These are phyloP conservation scores for Exsudoporus frostii DNA, from an alignment of 768 basidiomycete genomes.

Conservation along the genomic window DNA sequence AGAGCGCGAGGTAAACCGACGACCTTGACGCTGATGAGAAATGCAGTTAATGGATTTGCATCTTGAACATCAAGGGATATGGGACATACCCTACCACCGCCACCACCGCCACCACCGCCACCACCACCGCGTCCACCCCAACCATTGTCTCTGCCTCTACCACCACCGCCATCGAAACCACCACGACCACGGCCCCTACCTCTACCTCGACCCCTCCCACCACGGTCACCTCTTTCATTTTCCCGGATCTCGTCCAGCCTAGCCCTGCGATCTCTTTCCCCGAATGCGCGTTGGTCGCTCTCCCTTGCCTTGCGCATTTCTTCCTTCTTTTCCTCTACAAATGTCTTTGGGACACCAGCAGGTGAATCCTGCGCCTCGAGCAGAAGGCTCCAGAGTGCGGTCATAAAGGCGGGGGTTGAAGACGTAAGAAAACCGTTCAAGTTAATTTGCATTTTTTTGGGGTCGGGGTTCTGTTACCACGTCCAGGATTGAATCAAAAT, in stretches of 20 bases:
- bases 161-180: constrained; percentile 48
- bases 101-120: constrained; percentile 59
- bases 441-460: constrained; percentile 93
- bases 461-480: constrained; percentile 73
- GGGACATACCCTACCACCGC: constrained; percentile 19
- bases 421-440: constrained; percentile 90
- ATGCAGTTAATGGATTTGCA: constrained; percentile 4
- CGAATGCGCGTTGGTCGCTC: constrained; percentile 60
- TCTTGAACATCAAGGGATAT: constrained; percentile 5
- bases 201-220: constrained; percentile 55
- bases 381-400: constrained; percentile 83
- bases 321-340: constrained; percentile 89
- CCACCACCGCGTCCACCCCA: constrained; percentile 62
- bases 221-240: constrained; percentile 46
- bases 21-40: constrained; percentile 39
- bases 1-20: constrained; percentile 44
- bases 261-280: constrained; percentile 66
- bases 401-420: constrained; percentile 85
- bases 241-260: constrained; percentile 69
- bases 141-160: constrained; percentile 52
- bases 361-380: constrained; percentile 88
- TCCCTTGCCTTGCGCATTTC: constrained; percentile 76
- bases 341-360: constrained; percentile 85
- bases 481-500: not conserved
- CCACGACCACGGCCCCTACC: constrained; percentile 53